Evolutionary conservation across 495 filamentous ascomycete species (phyloP), one percentile per base, ranked within the genome.

Genomic region (Letharia columbiana): DNA sequence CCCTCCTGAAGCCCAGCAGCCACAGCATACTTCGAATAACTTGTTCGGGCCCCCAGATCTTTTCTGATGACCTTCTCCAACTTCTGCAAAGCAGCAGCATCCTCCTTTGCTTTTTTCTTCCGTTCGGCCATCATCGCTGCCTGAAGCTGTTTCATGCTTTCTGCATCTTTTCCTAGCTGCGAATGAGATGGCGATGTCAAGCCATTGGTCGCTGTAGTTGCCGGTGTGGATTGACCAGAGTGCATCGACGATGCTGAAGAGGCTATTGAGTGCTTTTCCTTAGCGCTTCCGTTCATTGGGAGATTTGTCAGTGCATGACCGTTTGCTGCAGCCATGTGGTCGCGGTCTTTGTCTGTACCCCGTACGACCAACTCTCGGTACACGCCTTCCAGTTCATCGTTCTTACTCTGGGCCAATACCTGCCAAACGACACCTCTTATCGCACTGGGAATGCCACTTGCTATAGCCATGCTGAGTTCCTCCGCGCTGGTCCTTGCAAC

Each of bases 401-500:
- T 92, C 73, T 92, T 93, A 76, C 91, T 96, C 72, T 96, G 90
- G 7, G 95, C 92, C 69, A 99, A 75, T 17, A 96, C 91, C 75
- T 99, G 94, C 94, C 94, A 99, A 37, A 99, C 91, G 15, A 97
- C 95, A 31, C 94, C 94, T 58, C 94, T 85, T 64, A 99, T 95
- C 23, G 91, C 94, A 70, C 87, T 91, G 4, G 94, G 94, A 64
- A 99, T 98, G 50, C 94, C 94, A 60, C 89, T 87, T 47, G 94
- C 90, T 66, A 98, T 96, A 13, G 94, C 92, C 65, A 83, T 83
- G 72, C 91, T 96, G 63, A 99, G 77, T 71, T 96, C 92, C 64
- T 92, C 89, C 5, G 92, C 82, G 70, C 89, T 96, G 40, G 90
- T 89, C 49, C 90, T 82, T 39, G 89, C 89, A 66, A 97, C 86